Conservation (phyloP, 108 stramenopile species). For the Skeletonema costatum region DNA sequence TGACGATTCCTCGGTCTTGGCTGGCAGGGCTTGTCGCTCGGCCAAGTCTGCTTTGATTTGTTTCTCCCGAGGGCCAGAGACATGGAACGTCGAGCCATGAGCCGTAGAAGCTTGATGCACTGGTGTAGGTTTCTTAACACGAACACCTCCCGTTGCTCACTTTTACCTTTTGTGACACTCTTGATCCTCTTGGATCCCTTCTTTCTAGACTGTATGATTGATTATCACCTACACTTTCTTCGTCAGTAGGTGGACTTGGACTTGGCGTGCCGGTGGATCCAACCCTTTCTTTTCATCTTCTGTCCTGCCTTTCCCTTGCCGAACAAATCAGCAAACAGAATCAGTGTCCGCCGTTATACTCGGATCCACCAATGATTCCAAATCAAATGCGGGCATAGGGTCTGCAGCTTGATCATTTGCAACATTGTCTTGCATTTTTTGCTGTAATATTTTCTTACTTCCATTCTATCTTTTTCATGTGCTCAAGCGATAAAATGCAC, state of each 20-base stretch:
- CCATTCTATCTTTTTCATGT: background rate
- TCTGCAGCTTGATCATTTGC: background rate
- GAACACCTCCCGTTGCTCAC: background rate
- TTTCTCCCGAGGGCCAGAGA: background rate
- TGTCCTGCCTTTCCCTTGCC: background rate
- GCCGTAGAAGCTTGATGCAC: background rate
- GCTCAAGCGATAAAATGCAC: constrained; percentile 28
- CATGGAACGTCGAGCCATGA: background rate
- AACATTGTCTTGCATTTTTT: background rate
- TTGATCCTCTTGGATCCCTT: constrained; percentile 17
- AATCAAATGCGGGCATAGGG: constrained; percentile 4
- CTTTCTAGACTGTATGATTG: background rate
- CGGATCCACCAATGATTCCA: constrained; percentile 36
- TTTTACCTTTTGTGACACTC: background rate
- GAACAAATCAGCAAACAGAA: constrained; percentile 13
- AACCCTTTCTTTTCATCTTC: constrained; percentile 16
- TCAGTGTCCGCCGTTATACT: constrained; percentile 35
- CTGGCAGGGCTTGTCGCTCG: background rate
- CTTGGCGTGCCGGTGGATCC: constrained; percentile 41
- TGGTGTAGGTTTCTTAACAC: background rate
- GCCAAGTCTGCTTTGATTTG: background rate
- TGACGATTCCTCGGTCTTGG: constrained; percentile 12
- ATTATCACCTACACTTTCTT: background rate
- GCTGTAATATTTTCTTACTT: background rate
- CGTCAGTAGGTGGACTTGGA: constrained; percentile 11